Percentiles rank a stretch among this genome's conserved stretches.
phyloP scores from a whole-genome alignment of 257 asterid species.

The Przewalskia tangutica region DNA sequence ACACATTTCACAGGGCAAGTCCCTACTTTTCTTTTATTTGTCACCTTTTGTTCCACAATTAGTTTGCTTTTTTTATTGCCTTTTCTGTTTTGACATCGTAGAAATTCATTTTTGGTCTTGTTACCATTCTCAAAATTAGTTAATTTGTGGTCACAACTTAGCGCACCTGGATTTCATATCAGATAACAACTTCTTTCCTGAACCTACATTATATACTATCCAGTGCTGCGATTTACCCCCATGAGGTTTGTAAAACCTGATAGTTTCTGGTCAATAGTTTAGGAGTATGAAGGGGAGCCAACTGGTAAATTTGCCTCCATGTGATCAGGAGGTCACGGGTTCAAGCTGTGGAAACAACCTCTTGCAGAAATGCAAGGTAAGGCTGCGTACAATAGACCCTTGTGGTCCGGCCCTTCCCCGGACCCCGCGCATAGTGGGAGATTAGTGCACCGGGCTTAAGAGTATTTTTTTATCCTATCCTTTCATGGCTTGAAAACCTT shows the following conservation, averaged over 20 bases:
- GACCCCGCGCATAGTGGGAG: no score
- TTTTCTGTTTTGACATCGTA: not conserved
- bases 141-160: not conserved
- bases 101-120: not conserved
- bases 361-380: no score
- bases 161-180: not conserved
- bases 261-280: not conserved
- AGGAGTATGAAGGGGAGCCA: no score
- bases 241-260: not conserved
- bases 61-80: slow-evolving; percentile 6
- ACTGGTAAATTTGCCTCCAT: no score
- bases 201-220: not conserved
- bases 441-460: no score
- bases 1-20: slow-evolving; percentile 86
- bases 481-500: not conserved
- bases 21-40: not conserved
- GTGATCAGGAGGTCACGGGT: no score
- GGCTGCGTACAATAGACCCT: no score
- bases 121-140: not conserved
- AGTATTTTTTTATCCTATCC: no score
- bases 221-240: not conserved
- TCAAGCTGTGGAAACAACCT: no score
- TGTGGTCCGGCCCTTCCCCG: no score
- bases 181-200: not conserved
- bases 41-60: not conserved